Conservation (phyloP, 441 rosid species). For the Sinapis alba region DNA sequence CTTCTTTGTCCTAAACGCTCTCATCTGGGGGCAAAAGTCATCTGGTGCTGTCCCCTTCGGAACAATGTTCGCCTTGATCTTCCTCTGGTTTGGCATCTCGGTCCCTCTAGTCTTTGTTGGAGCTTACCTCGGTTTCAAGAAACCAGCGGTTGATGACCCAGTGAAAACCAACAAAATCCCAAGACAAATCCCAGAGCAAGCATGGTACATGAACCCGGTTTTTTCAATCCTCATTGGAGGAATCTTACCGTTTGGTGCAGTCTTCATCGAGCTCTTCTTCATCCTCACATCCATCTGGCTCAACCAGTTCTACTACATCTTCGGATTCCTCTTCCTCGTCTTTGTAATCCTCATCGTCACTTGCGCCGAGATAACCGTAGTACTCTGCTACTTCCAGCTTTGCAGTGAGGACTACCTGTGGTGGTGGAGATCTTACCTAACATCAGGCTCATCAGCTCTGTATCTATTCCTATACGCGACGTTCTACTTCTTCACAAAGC, state of each 20-base stretch:
- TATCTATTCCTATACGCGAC: conserved; percentile 64
- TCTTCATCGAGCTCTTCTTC: conserved; percentile 71
- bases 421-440: conserved; percentile 84
- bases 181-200: conserved; percentile 72
- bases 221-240: conserved; percentile 69
- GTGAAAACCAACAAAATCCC: conserved; percentile 75
- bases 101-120: conserved; percentile 69
- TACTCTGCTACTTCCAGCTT: conserved; percentile 72
- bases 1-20: conserved; percentile 60
- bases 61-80: conserved; percentile 66
- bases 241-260: conserved; percentile 65
- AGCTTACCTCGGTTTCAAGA: conserved; percentile 57
- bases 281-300: conserved; percentile 74
- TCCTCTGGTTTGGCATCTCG: conserved; percentile 73
- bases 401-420: conserved; percentile 73
- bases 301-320: conserved; percentile 71
- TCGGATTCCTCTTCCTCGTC: conserved; percentile 69
- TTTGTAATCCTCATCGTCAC: conserved; percentile 58
- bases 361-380: conserved; percentile 63
- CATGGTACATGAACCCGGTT: conserved; percentile 72
- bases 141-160: conserved; percentile 63
- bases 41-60: conserved; percentile 76
- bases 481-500: conserved; percentile 72
- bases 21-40: conserved; percentile 73
- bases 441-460: conserved; percentile 65